phyloP scores from a whole-genome alignment of 768 basidiomycete species.

The Kwoniella sp. region DNA sequence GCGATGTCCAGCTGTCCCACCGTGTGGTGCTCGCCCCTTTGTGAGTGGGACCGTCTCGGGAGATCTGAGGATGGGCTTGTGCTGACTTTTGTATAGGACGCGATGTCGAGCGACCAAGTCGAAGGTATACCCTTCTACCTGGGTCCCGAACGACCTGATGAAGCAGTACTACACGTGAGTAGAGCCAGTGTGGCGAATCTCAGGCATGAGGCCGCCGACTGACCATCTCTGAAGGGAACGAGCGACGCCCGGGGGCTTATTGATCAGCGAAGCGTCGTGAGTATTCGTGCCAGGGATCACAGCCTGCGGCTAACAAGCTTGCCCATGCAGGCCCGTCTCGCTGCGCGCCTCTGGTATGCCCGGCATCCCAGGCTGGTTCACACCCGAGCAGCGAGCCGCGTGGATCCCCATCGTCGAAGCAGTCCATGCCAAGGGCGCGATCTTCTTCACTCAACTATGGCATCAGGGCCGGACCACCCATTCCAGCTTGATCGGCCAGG shows the following conservation, averaged over 20 bases:
- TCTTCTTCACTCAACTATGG: slow-evolving; percentile 20
- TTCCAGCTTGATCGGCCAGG: neutral
- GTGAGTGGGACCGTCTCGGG: slow-evolving; percentile 5
- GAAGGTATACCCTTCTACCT: neutral
- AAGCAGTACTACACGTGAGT: slow-evolving; percentile 16
- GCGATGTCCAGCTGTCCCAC: slow-evolving; percentile 13
- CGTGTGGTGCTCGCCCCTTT: slow-evolving; percentile 19
- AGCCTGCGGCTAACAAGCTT: neutral
- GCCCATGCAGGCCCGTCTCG: slow-evolving; percentile 18
- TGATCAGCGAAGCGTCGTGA: slow-evolving; percentile 41
- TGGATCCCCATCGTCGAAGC: slow-evolving; percentile 11
- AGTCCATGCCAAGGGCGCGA: slow-evolving; percentile 15
- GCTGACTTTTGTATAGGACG: slow-evolving; percentile 3
- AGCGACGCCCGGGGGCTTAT: slow-evolving; percentile 44
- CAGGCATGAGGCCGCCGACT: neutral
- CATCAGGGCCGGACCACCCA: slow-evolving; percentile 24
- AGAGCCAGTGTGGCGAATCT: neutral
- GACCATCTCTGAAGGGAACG: slow-evolving; percentile 20
- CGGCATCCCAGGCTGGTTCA: slow-evolving; percentile 23
- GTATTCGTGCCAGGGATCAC: neutral
- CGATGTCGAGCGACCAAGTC: slow-evolving; percentile 11
- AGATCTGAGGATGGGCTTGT: neutral
- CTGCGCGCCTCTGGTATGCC: slow-evolving; percentile 15
- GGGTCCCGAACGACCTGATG: slow-evolving; percentile 22
- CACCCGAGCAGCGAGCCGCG: slow-evolving; percentile 13